Evolutionary conservation across 768 basidiomycete genomes (phyloP), one percentile per base, ranked within the genome.

Genomic region (Tricholoma furcatifolium): DNA sequence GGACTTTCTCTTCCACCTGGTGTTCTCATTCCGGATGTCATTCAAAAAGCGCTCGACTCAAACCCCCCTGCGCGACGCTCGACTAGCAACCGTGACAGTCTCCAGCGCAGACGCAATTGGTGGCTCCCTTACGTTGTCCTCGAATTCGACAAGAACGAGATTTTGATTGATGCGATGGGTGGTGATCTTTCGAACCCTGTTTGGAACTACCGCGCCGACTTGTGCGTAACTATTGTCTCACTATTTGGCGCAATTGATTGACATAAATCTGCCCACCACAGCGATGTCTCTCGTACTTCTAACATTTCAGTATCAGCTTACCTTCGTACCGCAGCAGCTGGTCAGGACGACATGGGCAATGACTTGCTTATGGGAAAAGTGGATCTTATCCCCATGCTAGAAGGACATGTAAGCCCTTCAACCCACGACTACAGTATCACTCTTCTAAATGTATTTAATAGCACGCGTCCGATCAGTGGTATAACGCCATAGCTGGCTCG

Each of bases 71-170:
- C 76, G 11, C 74, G 84, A 44, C 76, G 74, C 42, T 80, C 82
- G 6, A 79, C 81, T 5, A 86, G 84, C 69, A 88, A 91, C 67
- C 81, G 95, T 41, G 96, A 98, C 62, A 94, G 91, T 64, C 74
- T 95, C 67, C 94, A 96, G 67, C 81, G 97, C 59, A 92, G 87
- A 69, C 92, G 94, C 54, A 88, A 86, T 70, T 93, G 92, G 93
- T 94, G 90, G 91, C 80, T 99, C 32, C 97, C 97, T 24, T 98
- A 90, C 61, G 90, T 98, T 66, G 97, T 98, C 38, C 85, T 99
- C 60, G 95, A 98, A 72, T 96, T 95, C 75, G 91, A 93, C 74
- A 93, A 93, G 79, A 98, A 98, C 70, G 95, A 98, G 69, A 86
- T 98, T 61, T 74, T 99, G 59, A 87, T 98, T 51, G 96, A 98